These are phyloP conservation scores for Poronia punctata DNA, from an alignment of 495 filamentous ascomycete genomes.

Conservation along the genomic window DNA sequence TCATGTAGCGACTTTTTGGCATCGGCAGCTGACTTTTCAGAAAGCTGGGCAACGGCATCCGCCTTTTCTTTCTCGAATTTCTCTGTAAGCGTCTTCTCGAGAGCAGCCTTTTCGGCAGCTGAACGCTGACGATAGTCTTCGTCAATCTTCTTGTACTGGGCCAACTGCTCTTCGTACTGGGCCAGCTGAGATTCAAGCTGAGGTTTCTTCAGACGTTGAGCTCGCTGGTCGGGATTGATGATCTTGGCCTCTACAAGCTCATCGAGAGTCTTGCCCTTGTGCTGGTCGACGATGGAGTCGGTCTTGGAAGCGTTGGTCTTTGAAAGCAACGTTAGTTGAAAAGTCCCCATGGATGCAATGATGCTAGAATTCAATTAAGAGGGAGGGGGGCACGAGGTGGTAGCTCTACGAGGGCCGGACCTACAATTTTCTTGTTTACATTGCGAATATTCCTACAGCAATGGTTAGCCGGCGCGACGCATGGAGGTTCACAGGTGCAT, in stretches of 20 bases:
- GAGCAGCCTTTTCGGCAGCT: slow-evolving; percentile 59
- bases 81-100: slow-evolving; percentile 62
- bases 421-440: slow-evolving; percentile 79
- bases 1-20: slow-evolving; percentile 44
- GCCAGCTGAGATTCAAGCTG: slow-evolving; percentile 62
- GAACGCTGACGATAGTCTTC: slow-evolving; percentile 65
- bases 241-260: slow-evolving; percentile 74
- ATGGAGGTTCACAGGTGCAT: slow-evolving; percentile 22
- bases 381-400: too few relatives aligned
- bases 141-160: slow-evolving; percentile 76
- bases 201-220: slow-evolving; percentile 86
- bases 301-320: slow-evolving; percentile 76
- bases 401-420: slow-evolving; percentile 30
- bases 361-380: not conserved
- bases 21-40: slow-evolving; percentile 52
- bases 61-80: slow-evolving; percentile 65
- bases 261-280: slow-evolving; percentile 69
- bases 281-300: slow-evolving; percentile 68
- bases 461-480: slow-evolving; percentile 17
- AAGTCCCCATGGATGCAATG: not conserved
- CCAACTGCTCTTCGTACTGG: slow-evolving; percentile 77
- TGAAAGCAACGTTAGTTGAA: slow-evolving; percentile 7
- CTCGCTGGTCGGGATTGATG: slow-evolving; percentile 90
- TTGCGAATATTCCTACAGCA: slow-evolving; percentile 69
- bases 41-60: slow-evolving; percentile 47